phyloP scores from a whole-genome alignment of 2,329 filamentous ascomycete genomes.

The Colletotrichum sp. region DNA sequence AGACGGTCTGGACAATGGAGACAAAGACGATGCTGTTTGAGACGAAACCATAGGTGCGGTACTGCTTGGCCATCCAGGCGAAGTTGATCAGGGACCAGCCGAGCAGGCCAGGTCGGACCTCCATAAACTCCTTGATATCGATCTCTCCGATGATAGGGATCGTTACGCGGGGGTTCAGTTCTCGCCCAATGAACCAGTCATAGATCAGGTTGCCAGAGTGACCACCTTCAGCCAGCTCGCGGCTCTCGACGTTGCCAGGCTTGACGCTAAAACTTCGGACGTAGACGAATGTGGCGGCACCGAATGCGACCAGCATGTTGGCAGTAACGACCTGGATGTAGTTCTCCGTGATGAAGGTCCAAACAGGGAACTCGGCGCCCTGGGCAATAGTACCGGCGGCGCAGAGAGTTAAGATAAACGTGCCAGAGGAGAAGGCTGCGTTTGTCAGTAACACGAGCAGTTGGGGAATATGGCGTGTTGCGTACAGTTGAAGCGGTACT shows the following conservation, averaged over 20 bases:
- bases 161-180: constrained; percentile 86
- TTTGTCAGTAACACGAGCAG: background rate
- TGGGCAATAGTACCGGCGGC: constrained; percentile 77
- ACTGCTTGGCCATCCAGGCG: constrained; percentile 86
- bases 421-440: constrained; percentile 75
- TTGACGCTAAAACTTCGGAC: constrained; percentile 82
- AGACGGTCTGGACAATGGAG: constrained; percentile 78
- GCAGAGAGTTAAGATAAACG: constrained; percentile 73
- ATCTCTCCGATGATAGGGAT: constrained; percentile 83
- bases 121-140: constrained; percentile 89
- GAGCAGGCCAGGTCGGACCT: constrained; percentile 89
- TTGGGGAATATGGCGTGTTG: background rate
- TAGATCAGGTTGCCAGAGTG: constrained; percentile 86
- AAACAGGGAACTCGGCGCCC: constrained; percentile 84
- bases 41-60: constrained; percentile 81
- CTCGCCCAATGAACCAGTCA: constrained; percentile 93
- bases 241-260: constrained; percentile 71
- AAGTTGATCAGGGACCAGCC: constrained; percentile 89
- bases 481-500: constrained; percentile 82
- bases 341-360: constrained; percentile 93
- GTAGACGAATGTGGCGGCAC: constrained; percentile 80
- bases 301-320: constrained; percentile 78
- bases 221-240: constrained; percentile 83
- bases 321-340: constrained; percentile 85
- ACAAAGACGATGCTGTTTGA: constrained; percentile 87